These are phyloP conservation scores for Colletotrichum coccodes DNA, from an alignment of 2,329 filamentous ascomycete species.

Conservation along the genomic window DNA sequence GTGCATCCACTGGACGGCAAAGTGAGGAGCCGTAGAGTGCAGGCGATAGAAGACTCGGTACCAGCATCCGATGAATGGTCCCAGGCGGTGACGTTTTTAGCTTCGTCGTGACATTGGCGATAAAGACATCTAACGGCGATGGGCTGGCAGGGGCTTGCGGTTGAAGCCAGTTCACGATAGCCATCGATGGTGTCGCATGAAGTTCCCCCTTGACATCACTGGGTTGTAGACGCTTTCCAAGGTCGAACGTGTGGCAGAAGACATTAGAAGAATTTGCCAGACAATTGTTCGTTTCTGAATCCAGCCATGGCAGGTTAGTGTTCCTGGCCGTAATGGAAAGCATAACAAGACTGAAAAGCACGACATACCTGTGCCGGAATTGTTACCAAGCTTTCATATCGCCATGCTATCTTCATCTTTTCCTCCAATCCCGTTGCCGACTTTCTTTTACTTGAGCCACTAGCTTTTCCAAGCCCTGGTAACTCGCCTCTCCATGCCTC, in stretches of 20 bases:
- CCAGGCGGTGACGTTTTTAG: conserved; percentile 67
- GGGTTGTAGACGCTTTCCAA: conserved; percentile 70
- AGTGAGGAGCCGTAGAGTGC: conserved; percentile 79
- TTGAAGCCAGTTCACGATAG: conserved; percentile 32
- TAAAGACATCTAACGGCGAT: conserved; percentile 72
- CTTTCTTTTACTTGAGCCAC: conserved; percentile 49
- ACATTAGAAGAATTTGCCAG: conserved; percentile 40
- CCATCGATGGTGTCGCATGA: conserved; percentile 54
- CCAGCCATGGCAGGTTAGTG: not conserved
- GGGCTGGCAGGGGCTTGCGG: conserved; percentile 33
- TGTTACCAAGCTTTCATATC: conserved; percentile 81
- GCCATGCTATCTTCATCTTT: conserved; percentile 99
- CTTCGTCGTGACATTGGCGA: conserved; percentile 66
- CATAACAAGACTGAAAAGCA: not conserved
- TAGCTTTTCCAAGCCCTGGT: conserved; percentile 71
- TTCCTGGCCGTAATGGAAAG: too few relatives aligned
- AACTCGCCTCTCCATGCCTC: conserved; percentile 86
- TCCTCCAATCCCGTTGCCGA: conserved; percentile 61
- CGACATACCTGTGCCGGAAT: conserved; percentile 33
- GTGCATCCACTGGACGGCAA: conserved; percentile 75
- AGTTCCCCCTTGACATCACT: conserved; percentile 61
- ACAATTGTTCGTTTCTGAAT: conserved; percentile 7
- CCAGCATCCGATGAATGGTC: conserved; percentile 80
- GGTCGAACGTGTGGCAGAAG: conserved; percentile 81
- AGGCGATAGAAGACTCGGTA: conserved; percentile 90